These are phyloP conservation scores for Neonectria sp. DNA, from an alignment of 2,329 filamentous ascomycete species.

Conservation along the genomic window DNA sequence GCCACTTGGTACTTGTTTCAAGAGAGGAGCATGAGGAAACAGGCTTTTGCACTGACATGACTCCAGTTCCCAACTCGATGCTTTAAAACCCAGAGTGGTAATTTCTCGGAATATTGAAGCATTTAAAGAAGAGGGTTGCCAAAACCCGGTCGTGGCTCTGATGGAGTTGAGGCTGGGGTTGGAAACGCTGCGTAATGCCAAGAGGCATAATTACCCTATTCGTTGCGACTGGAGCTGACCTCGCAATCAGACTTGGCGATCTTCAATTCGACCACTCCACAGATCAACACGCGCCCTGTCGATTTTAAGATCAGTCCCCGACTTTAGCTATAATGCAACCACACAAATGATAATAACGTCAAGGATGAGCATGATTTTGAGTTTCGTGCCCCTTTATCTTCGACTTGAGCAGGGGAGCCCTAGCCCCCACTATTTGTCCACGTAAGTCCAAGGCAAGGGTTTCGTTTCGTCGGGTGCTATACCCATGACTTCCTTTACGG, in stretches of 20 bases:
- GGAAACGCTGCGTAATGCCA: constrained; percentile 1
- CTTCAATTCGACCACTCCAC: background rate
- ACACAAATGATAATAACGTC: background rate
- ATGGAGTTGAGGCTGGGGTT: background rate
- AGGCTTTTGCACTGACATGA: too few species aligned
- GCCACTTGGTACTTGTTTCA: too few species aligned
- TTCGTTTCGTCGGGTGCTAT: background rate
- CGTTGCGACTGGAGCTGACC: too few species aligned
- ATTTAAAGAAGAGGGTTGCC: too few species aligned
- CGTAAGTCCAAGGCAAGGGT: constrained; percentile 1
- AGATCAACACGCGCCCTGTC: background rate
- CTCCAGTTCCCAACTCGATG: too few species aligned
- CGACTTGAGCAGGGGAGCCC: background rate
- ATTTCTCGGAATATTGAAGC: too few species aligned
- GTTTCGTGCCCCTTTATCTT: background rate
- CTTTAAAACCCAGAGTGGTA: too few species aligned
- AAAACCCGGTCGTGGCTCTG: too few species aligned
- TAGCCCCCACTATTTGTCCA: background rate
- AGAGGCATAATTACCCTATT: too few species aligned
- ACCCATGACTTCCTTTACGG: background rate
- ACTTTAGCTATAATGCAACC: background rate
- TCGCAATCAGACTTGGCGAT: background rate
- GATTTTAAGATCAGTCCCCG: background rate
- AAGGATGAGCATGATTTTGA: background rate
- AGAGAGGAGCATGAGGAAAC: too few species aligned